A percentile compares a stretch with the other conserved stretches of the same genome.
Conservation (phyloP, 2,329 filamentous ascomycete genomes). For the Geosmithia morbida region DNA sequence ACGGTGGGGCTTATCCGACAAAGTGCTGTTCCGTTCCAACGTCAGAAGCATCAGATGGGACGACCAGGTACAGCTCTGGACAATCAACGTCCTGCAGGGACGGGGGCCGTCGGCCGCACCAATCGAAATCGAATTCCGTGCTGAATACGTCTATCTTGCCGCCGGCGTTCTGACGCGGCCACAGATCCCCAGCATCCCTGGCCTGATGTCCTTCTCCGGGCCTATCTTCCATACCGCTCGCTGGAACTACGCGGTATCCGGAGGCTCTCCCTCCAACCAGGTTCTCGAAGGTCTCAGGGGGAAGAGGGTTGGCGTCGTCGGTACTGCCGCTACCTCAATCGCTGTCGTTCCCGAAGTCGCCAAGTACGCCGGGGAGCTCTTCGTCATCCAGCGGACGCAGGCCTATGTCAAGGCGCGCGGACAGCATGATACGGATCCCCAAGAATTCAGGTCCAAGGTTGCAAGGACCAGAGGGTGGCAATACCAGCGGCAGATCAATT, state of each 20-base stretch:
- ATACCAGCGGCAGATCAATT: slow-evolving; percentile 14
- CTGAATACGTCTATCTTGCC: slow-evolving; percentile 23
- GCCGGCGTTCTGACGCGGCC: slow-evolving; percentile 23
- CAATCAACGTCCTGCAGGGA: slow-evolving; percentile 4
- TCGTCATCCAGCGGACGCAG: slow-evolving; percentile 43
- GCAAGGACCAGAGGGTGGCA: slow-evolving; percentile 32
- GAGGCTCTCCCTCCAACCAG: slow-evolving; percentile 22
- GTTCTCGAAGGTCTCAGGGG: slow-evolving; percentile 27
- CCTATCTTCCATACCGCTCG: slow-evolving; percentile 28
- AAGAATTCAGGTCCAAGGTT: slow-evolving; percentile 21
- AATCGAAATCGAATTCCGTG: slow-evolving; percentile 14
- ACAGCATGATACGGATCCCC: slow-evolving; percentile 22
- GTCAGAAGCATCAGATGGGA: slow-evolving; percentile 30
- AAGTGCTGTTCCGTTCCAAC: slow-evolving; percentile 24
- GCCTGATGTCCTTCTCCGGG: slow-evolving; percentile 24
- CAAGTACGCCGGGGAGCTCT: slow-evolving; percentile 31
- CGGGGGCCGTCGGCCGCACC: slow-evolving; percentile 8
- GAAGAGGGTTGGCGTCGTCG: slow-evolving; percentile 31
- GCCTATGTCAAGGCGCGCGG: slow-evolving; percentile 22
- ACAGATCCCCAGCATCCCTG: slow-evolving; percentile 25
- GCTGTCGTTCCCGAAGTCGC: slow-evolving; percentile 29
- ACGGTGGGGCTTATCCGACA: slow-evolving; percentile 22
- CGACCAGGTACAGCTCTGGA: slow-evolving; percentile 15
- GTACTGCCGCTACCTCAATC: slow-evolving; percentile 33
- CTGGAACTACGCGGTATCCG: slow-evolving; percentile 29